Conservation (phyloP, 2,329 filamentous ascomycete genomes). For the Macrophomina pseudophaseolina region DNA sequence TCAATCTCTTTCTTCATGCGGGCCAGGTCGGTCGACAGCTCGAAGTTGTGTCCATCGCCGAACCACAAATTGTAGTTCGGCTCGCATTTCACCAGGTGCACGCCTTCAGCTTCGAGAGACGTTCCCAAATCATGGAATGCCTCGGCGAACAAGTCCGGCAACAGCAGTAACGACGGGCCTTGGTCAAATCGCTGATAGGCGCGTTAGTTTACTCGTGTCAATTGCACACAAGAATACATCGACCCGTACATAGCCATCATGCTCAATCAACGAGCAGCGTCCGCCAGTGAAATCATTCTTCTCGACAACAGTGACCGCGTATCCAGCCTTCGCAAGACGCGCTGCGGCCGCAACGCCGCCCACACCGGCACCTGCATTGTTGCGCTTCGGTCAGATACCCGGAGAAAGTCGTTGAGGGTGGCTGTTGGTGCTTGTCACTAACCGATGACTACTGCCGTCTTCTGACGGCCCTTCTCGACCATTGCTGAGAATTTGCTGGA, state of each 20-base stretch:
- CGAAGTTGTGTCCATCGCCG: slow-evolving; percentile 67
- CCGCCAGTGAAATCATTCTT: slow-evolving; percentile 77
- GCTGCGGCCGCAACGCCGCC: slow-evolving; percentile 75
- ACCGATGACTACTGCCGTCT: slow-evolving; percentile 62
- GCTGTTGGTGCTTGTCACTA: slow-evolving; percentile 31
- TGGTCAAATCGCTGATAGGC: slow-evolving; percentile 68
- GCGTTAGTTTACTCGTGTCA: background rate
- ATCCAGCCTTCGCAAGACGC: slow-evolving; percentile 71
- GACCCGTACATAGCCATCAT: slow-evolving; percentile 59
- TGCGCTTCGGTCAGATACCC: background rate
- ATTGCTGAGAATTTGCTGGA: background rate
- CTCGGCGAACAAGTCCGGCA: slow-evolving; percentile 72
- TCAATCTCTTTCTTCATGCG: slow-evolving; percentile 74
- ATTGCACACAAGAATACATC: background rate
- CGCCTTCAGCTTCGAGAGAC: slow-evolving; percentile 67
- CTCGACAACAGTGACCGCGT: slow-evolving; percentile 76
- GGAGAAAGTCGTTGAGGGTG: slow-evolving; percentile 6
- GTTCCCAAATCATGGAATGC: slow-evolving; percentile 73
- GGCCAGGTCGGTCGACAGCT: slow-evolving; percentile 70
- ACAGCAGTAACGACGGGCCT: slow-evolving; percentile 73
- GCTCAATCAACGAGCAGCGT: slow-evolving; percentile 68
- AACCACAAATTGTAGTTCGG: slow-evolving; percentile 80
- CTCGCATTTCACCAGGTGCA: slow-evolving; percentile 72
- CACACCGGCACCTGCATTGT: slow-evolving; percentile 65
- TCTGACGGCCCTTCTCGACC: slow-evolving; percentile 34